These are phyloP conservation scores for Mimosa pudica DNA, from an alignment of 306 rosid genomes.

Conservation along the genomic window DNA sequence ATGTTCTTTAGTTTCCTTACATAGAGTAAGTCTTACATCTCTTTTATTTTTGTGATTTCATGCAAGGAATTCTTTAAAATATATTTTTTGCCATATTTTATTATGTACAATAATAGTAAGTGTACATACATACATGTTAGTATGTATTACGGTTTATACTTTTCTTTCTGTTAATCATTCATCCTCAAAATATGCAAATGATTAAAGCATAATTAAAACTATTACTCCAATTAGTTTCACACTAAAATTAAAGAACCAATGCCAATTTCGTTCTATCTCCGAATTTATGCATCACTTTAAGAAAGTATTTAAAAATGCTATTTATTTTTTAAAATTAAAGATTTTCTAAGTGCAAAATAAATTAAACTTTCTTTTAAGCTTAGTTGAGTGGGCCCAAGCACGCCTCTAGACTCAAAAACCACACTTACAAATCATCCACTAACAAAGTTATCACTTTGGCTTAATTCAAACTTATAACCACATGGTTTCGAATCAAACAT, in stretches of 20 bases:
- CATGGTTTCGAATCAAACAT: too few relatives aligned
- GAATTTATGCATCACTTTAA: background rate
- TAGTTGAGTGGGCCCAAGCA: too few relatives aligned
- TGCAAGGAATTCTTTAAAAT: background rate
- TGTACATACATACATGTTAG: background rate
- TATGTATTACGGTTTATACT: background rate
- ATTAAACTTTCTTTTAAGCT: too few relatives aligned
- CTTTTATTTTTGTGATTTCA: background rate
- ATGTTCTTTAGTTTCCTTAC: background rate
- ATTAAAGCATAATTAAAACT: background rate
- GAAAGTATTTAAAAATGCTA: background rate
- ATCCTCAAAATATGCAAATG: background rate
- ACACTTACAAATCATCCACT: too few relatives aligned
- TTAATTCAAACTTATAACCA: too few relatives aligned
- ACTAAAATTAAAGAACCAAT: background rate
- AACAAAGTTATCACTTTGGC: too few relatives aligned
- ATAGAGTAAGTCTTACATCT: background rate
- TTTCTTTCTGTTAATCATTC: background rate
- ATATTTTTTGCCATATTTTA: background rate
- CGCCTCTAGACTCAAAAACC: too few relatives aligned
- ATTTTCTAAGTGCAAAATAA: background rate
- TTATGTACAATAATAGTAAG: background rate
- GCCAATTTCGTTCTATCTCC: background rate
- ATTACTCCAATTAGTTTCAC: background rate
- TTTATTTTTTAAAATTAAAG: too few relatives aligned